A percentile compares a stretch with the other conserved stretches of the same genome.
Conservation (phyloP, 768 basidiomycete genomes). For the Suillus spraguei region DNA sequence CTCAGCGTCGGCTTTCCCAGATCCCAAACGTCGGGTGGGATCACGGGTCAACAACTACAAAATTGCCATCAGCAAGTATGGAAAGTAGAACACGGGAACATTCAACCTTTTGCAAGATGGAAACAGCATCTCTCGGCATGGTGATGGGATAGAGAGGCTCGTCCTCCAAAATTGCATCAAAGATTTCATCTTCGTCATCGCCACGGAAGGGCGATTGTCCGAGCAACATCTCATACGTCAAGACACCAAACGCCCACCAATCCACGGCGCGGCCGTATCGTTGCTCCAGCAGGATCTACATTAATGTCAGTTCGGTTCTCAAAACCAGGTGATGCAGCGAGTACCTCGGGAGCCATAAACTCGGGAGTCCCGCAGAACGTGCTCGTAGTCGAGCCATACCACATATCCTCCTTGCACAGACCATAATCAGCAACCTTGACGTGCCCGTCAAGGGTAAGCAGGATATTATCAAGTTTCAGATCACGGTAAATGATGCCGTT, state of each 20-base stretch:
- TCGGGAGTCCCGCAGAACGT: conserved; percentile 99
- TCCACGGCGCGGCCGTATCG: conserved; percentile 98
- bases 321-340: background rate
- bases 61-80: conserved; percentile 10
- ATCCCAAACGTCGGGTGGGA: conserved; percentile 86
- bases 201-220: conserved; percentile 99
- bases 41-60: conserved; percentile 88
- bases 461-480: conserved; percentile 96
- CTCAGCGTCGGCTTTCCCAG: conserved; percentile 89
- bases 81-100: conserved; percentile 11
- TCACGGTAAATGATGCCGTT: conserved; percentile 99
- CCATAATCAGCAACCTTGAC: conserved; percentile 99
- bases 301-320: conserved; percentile 13
- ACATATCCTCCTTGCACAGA: conserved; percentile 99
- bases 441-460: conserved; percentile 95
- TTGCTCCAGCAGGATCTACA: conserved; percentile 96
- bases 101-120: conserved; percentile 87
- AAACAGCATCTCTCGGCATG: conserved; percentile 97
- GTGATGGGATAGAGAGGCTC: conserved; percentile 99
- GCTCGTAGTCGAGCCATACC: conserved; percentile 92
- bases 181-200: conserved; percentile 99
- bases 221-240: conserved; percentile 98
- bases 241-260: conserved; percentile 99
- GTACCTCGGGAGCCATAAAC: conserved; percentile 99
- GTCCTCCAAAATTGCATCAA: conserved; percentile 98